Base-by-base conservation (phyloP, 1,284 basidiomycete genomes). In the Cystobasidium sp. region DNA sequence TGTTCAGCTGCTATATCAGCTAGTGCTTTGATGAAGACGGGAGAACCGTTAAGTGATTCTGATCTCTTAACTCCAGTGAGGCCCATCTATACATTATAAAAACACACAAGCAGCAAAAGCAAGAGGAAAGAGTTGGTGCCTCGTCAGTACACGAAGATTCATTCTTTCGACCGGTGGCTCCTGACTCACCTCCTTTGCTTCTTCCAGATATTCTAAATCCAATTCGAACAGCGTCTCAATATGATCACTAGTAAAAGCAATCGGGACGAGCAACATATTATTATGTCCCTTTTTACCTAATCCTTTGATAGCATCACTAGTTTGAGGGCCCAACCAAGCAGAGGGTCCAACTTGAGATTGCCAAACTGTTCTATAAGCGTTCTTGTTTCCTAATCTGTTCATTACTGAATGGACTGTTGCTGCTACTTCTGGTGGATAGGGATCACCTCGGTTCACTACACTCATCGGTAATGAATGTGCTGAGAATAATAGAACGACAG, bases 251-350 rank as follows among this genome's bases (percentile, higher is more conserved):
- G 97, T 99, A 84, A 99, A 99, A 20, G 97, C 96, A 76, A 99
- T 94, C 0, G 97, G 97, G 1, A 99, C 89, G 44, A 97, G 86
- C 66, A 97, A 87, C n/a, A 89, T 89, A 78, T 88, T 89, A 84
- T 96, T 97, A 82, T 88, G 88, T 20, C 94, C 94, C 58, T 92
- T 86, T 77, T 93, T 89, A 51, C 93, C 93, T 67, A 97, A 88
- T 14, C 96, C 97, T 82, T 97, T 94, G 81, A 99, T 84, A 44
- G 94, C 91, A 72, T 94, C 93, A 47, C 88, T 86, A 0, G 97
- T 99, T 84, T 99, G 95, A 83, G 94, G 94, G 0, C 97, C 97
- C 87, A 99, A 93, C 97, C 97, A 99, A 37, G 95, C 93, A 49
- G 91, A 91, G 3, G 97, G 97, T 1, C 97, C 97, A 52, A 99